Conservation (phyloP, 2,329 filamentous ascomycete genomes). For the Colletotrichum lindemuthianum region DNA sequence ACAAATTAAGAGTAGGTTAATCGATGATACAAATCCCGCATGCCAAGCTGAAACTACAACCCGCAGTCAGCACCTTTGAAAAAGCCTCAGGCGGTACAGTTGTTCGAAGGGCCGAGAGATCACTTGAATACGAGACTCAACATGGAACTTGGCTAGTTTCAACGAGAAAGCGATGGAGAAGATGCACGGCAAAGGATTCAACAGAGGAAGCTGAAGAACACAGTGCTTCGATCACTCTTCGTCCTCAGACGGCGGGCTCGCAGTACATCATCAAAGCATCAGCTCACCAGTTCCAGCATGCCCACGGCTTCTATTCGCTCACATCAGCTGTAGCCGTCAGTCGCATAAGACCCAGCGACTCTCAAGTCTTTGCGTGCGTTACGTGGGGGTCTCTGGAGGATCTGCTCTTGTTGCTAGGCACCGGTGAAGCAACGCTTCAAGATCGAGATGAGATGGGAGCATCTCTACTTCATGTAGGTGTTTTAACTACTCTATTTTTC, state of each 20-base stretch:
- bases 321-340: background rate
- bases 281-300: background rate
- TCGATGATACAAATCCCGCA: no score
- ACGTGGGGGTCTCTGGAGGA: background rate
- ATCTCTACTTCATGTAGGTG: conserved; percentile 2
- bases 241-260: background rate
- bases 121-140: background rate
- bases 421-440: conserved; percentile 1
- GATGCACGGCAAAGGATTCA: background rate
- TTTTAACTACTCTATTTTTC: background rate
- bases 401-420: background rate
- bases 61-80: background rate
- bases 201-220: background rate
- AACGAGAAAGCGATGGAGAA: background rate
- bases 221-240: background rate
- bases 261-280: background rate
- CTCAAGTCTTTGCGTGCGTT: background rate
- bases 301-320: background rate
- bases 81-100: background rate
- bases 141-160: background rate
- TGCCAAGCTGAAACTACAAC: no score
- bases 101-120: background rate
- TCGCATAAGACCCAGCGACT: background rate
- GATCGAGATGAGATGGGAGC: conserved; percentile 5
- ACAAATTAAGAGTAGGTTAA: no score